phyloP scores from a whole-genome alignment of 73 alveolate genomes.

The Tetrahymena borealis region DNA sequence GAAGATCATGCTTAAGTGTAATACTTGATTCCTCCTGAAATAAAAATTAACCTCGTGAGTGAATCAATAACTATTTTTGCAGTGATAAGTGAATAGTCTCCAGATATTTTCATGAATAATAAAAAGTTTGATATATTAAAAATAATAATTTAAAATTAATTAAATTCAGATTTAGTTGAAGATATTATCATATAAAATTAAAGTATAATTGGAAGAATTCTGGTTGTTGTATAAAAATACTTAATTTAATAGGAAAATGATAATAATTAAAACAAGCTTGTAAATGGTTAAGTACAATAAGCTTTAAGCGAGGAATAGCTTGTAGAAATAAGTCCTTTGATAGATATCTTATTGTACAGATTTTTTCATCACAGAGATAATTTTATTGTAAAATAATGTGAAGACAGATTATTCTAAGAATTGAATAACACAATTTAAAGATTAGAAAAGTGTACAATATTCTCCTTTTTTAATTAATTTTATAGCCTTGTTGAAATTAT shows the following conservation, averaged over 20 bases:
- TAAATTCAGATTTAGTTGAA: not conserved
- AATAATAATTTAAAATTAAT: not conserved
- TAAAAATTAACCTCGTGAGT: not conserved
- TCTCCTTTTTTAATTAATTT: not conserved
- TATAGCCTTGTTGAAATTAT: not conserved
- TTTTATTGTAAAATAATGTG: not conserved
- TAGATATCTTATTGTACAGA: not conserved
- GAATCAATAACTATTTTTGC: not conserved
- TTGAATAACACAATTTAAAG: not conserved
- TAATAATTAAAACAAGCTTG: too few relatives aligned
- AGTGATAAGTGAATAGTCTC: not conserved
- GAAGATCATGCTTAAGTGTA: not conserved
- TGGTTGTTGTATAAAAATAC: not conserved
- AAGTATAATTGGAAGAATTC: not conserved
- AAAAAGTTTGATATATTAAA: not conserved
- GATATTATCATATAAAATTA: not conserved
- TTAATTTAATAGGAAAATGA: not conserved
- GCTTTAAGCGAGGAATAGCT: not conserved
- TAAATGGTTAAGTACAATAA: not conserved
- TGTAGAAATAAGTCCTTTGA: not conserved
- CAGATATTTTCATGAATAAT: not conserved
- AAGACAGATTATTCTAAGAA: not conserved
- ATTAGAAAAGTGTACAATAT: not conserved
- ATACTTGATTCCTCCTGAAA: not conserved
- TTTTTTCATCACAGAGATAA: not conserved